Evolutionary conservation across 163 green algal genomes (phyloP), one percentile per base, ranked within the genome.

Genomic region (Volvox carteri): DNA sequence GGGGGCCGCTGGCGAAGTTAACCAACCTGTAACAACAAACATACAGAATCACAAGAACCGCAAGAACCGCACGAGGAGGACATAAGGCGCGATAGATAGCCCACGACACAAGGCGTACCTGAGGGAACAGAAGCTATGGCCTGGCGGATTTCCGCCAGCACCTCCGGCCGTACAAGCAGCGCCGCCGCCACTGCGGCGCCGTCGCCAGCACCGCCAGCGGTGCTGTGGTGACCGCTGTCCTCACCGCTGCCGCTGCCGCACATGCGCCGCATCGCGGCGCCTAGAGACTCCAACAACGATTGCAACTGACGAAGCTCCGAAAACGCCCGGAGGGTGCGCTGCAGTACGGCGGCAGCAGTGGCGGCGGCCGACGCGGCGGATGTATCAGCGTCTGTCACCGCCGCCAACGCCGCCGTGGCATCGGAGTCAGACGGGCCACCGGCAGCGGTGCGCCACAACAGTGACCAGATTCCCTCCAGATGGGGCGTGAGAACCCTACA

Each of bases 251-350:
- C 62, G 42, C 60, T 25, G 58, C 41, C 9, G 65, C n/a, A 44
- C 54, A 72, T 18, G 3, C 52, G 28, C 18, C 84, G 54, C 74
- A 95, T 75, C 9, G 92, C 90, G 0, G 42, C 48, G 4, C 72
- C 62, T 21, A 95, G 81, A 0, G 91, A 93, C 2, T 65, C 23
- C 6, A 96, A 90, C 81, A 95, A 87, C 23, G 86, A 30, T 44
- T 90, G 44, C 86, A 96, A 84, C 92, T 95, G 94, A 12, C 94
- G 78, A 41, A 96, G 90, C 54, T 96, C 94, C 28, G 85, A 83
- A 73, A 92, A 96, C 0, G 93, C 92, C 0, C 21, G 35, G 67
- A 96, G 56, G 39, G 94, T 73, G 33, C 76, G 73, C 39, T 78
- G 52, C 41, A 89, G 88, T 33, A 92, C 85, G 9, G 65, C 78